phyloP scores from a whole-genome alignment of 2,329 filamentous ascomycete genomes.

The Helminthosporium solani region DNA sequence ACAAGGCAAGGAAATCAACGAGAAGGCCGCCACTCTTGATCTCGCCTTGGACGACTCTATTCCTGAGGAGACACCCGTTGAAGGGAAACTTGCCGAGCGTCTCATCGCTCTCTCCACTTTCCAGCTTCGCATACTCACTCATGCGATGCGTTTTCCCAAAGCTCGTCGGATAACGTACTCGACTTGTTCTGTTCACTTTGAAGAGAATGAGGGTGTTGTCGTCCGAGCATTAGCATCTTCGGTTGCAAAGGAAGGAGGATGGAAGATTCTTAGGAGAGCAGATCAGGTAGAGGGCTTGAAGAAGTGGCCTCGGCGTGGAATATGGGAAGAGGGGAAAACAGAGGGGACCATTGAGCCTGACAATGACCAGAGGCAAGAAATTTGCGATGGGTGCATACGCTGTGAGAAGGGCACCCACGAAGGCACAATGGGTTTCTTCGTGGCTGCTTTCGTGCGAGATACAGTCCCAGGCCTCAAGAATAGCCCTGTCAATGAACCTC shows the following conservation, averaged over 20 bases:
- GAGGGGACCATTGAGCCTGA: slow-evolving; percentile 52
- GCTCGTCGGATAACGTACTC: slow-evolving; percentile 76
- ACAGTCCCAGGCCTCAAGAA: slow-evolving; percentile 4
- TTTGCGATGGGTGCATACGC: slow-evolving; percentile 76
- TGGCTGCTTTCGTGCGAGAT: slow-evolving; percentile 78
- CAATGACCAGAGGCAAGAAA: slow-evolving; percentile 21
- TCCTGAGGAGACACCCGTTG: slow-evolving; percentile 42
- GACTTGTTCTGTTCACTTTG: slow-evolving; percentile 83
- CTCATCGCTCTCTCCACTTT: slow-evolving; percentile 75
- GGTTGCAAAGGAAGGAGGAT: slow-evolving; percentile 66
- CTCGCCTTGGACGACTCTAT: slow-evolving; percentile 32
- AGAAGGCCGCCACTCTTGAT: slow-evolving; percentile 16
- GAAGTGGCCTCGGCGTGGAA: slow-evolving; percentile 67
- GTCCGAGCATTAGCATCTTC: slow-evolving; percentile 67
- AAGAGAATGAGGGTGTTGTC: slow-evolving; percentile 89
- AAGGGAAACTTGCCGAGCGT: slow-evolving; percentile 51
- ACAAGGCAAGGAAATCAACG: slow-evolving; percentile 1
- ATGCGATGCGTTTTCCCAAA: slow-evolving; percentile 78
- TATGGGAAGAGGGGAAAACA: slow-evolving; percentile 44
- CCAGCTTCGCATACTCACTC: slow-evolving; percentile 77
- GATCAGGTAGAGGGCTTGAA: slow-evolving; percentile 76
- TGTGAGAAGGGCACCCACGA: slow-evolving; percentile 77
- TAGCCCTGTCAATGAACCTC: background rate
- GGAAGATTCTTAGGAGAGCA: slow-evolving; percentile 71
- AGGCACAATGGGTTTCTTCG: slow-evolving; percentile 94